A percentile compares a stretch with the other conserved stretches of the same genome.
phyloP scores from a whole-genome alignment of 2,329 filamentous ascomycete genomes.

The Alternaria longipes region DNA sequence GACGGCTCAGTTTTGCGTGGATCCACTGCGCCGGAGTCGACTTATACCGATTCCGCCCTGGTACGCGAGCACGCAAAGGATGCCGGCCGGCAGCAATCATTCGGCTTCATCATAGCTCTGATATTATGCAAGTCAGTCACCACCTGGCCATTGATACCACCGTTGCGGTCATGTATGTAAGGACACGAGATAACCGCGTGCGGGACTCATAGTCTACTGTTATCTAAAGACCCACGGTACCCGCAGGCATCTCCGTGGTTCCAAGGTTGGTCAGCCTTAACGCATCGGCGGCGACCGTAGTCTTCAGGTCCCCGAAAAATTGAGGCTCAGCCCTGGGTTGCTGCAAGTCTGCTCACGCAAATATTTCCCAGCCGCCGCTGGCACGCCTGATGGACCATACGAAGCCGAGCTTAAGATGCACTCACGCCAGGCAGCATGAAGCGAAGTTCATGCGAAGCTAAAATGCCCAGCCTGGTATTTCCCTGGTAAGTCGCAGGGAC shows the following conservation, averaged over 20 bases:
- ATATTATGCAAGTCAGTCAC: slow-evolving; percentile 2
- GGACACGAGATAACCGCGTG: neutral
- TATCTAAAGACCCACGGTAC: neutral
- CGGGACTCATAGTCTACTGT: neutral
- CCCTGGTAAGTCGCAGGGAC: slow-evolving; percentile 6
- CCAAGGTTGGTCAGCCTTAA: neutral
- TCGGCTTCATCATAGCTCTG: slow-evolving; percentile 2
- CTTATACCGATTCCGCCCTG: neutral
- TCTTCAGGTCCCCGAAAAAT: neutral
- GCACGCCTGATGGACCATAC: slow-evolving; percentile 1
- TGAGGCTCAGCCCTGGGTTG: slow-evolving; percentile 2
- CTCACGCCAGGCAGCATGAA: neutral
- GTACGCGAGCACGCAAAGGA: neutral
- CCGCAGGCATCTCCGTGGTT: neutral
- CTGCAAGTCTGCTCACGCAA: neutral
- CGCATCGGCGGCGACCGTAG: slow-evolving; percentile 1
- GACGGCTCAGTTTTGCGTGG: slow-evolving; percentile 8
- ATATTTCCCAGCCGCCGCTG: neutral
- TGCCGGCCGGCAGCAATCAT: slow-evolving; percentile 1
- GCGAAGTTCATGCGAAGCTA: slow-evolving; percentile 8
- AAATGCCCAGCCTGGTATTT: neutral
- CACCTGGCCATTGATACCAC: neutral
- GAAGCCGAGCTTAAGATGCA: neutral
- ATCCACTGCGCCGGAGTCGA: slow-evolving; percentile 4
- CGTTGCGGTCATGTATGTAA: neutral